Percentiles rank a stretch among this genome's conserved stretches.
phyloP scores from a whole-genome alignment of 2,329 filamentous ascomycete species.

The Pseudopithomyces chartarum region DNA sequence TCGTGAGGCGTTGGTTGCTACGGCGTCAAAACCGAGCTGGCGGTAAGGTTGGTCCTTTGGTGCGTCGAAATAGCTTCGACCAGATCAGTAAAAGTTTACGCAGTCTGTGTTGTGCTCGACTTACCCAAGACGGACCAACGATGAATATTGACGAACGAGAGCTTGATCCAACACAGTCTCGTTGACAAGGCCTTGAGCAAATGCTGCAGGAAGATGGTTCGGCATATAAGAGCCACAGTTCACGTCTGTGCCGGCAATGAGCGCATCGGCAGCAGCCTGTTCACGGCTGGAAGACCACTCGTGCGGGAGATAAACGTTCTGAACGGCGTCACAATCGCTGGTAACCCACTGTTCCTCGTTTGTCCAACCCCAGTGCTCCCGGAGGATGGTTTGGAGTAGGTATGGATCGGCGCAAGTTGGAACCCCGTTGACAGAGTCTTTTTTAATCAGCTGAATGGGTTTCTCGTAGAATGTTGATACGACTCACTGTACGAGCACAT shows the following conservation, averaged over 20 bases:
- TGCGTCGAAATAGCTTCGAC: slow-evolving; percentile 43
- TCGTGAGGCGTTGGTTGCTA: slow-evolving; percentile 54
- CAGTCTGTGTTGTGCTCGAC: not conserved
- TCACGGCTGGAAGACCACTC: slow-evolving; percentile 39
- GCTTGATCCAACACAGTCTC: slow-evolving; percentile 56
- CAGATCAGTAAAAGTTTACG: slow-evolving; percentile 40
- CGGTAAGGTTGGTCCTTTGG: slow-evolving; percentile 29
- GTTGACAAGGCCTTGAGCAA: slow-evolving; percentile 30
- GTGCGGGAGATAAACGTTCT: slow-evolving; percentile 61
- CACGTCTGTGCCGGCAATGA: slow-evolving; percentile 31
- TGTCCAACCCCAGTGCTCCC: slow-evolving; percentile 66
- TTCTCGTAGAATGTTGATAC: not conserved
- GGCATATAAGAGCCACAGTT: slow-evolving; percentile 32
- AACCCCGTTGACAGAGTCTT: slow-evolving; percentile 65
- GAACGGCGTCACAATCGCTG: slow-evolving; percentile 67
- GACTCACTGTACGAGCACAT: slow-evolving; percentile 58
- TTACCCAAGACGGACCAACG: slow-evolving; percentile 58
- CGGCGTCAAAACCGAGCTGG: slow-evolving; percentile 36
- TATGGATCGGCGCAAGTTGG: slow-evolving; percentile 68
- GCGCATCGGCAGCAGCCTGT: slow-evolving; percentile 29
- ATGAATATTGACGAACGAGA: slow-evolving; percentile 59
- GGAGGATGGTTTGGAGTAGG: slow-evolving; percentile 66
- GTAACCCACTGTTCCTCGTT: slow-evolving; percentile 66
- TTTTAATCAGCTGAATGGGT: slow-evolving; percentile 27
- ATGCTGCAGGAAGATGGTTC: slow-evolving; percentile 21